These are phyloP conservation scores for Neurospora tetrasperma DNA, from an alignment of 495 filamentous ascomycete genomes.

Conservation along the genomic window DNA sequence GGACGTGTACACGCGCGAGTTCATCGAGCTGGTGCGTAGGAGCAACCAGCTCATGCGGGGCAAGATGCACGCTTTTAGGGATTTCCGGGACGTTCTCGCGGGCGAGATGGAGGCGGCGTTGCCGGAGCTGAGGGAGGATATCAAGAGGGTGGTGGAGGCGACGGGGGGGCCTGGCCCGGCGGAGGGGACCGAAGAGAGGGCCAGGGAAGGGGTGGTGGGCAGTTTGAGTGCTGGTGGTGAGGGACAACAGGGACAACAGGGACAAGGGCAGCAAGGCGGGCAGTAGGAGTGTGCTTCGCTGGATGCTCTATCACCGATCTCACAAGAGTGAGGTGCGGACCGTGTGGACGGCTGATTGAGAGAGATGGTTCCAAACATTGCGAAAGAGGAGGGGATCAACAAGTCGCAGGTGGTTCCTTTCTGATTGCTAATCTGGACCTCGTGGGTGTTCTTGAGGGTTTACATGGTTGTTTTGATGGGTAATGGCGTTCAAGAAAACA, in stretches of 20 bases:
- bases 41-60: conserved; percentile 79
- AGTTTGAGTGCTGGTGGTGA: not conserved
- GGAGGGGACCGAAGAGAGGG: not conserved
- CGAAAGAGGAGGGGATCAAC: not conserved
- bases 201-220: not conserved
- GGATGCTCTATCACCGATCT: not conserved
- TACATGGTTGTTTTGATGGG: not conserved
- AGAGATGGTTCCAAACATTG: not conserved
- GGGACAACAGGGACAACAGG: not conserved
- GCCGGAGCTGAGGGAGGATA: conserved; percentile 65
- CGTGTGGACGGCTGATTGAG: not conserved
- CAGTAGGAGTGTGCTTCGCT: not conserved
- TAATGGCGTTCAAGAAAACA: not conserved
- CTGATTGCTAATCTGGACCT: not conserved
- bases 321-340: not conserved
- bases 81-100: conserved; percentile 73
- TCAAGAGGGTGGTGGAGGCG: conserved; percentile 47
- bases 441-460: not conserved
- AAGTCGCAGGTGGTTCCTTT: not conserved
- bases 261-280: not conserved
- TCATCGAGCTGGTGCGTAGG: conserved; percentile 80
- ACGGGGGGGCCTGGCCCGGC: conserved; percentile 21
- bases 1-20: conserved; percentile 96
- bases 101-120: conserved; percentile 67
- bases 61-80: conserved; percentile 67